Evolutionary conservation across 163 green algal species (phyloP).

Genomic region (Scenedesmus sp.): DNA sequence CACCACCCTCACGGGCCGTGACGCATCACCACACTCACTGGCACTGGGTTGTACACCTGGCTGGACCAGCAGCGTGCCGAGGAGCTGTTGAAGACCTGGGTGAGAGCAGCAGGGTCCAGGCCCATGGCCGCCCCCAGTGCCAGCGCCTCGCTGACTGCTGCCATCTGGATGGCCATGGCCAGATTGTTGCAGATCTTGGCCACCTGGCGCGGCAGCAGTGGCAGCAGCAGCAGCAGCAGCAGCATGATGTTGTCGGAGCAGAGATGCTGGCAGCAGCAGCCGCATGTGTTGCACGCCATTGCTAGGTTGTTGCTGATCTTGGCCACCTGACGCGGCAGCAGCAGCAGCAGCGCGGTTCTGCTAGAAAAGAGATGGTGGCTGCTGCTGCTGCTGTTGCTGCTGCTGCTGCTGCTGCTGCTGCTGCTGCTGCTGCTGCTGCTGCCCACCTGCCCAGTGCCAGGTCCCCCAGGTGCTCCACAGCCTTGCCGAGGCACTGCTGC

Average conservation of each 20-base stretch:
- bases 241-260: not conserved
- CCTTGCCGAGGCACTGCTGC: not conserved
- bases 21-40: conserved; percentile 18
- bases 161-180: conserved; percentile 52
- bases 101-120: conserved; percentile 55
- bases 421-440: no score
- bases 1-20: no score
- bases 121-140: conserved; percentile 51
- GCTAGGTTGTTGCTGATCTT: no score
- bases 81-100: conserved; percentile 65
- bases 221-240: not conserved
- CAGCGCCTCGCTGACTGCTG: conserved; percentile 58
- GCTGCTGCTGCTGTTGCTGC: no score
- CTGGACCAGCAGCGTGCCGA: conserved; percentile 64
- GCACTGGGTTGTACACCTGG: conserved; percentile 55
- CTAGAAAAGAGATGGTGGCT: no score
- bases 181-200: conserved; percentile 70
- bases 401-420: no score
- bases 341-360: not conserved
- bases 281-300: no score
- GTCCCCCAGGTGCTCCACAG: conserved; percentile 47
- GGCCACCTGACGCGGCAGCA: not conserved
- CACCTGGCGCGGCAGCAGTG: conserved; percentile 29
- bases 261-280: not conserved
- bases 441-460: conserved; percentile 51